Base-by-base conservation (phyloP, 345 rosid species). In the Erysimum cheiranthoides region DNA sequence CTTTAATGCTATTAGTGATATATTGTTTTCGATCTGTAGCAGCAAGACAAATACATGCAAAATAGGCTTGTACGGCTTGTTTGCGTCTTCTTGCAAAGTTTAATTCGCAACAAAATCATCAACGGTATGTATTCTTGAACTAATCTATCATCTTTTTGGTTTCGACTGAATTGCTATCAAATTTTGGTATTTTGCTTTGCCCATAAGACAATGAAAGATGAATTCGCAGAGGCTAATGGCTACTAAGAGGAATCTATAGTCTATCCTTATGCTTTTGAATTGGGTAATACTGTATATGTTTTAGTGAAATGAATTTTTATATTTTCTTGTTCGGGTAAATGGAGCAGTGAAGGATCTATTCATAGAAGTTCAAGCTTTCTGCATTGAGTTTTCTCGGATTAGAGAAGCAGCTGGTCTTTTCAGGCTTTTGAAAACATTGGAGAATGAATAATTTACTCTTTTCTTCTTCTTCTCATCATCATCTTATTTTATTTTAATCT, bases 21-120 rank as follows among this genome's bases (percentile, higher is more conserved):
- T 13, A 67, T 77, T 63, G 72, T 53, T 78, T 43, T 51, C 31
- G 38, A 18, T 78, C 45, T 49, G 66, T 53, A 78, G 82, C 86
- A 86, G 69, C 93, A 96, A 96, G 98, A 96, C 73, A 96, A 89
- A 79, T 93, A 93, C 86, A 91, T 96, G 98, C 98, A 96, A 88
- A 96, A 89, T 85, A 88, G 99, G 82, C 98, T 96, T 47, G 99
- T 93, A 35, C 86, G 99, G 68, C 99, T 96, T 72, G 98, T 96
- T 40, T 96, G 99, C 70, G 98, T 91, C 66, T 96, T 96, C 94
- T 83, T 96, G 62, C 98, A 96, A 83, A 87, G 96, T 79, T 80
- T 93, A 78, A 96, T 96, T 73, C 90, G 96, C 18, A 96, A 96
- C 73, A 89, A 88, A 71, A 90, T 84, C 67, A 91, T 96, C 57